Evolutionary conservation across 371 early-diverging fungal genomes (phyloP), one percentile per base, ranked within the genome.

Genomic region (Paraphysoderma sedebokerense): DNA sequence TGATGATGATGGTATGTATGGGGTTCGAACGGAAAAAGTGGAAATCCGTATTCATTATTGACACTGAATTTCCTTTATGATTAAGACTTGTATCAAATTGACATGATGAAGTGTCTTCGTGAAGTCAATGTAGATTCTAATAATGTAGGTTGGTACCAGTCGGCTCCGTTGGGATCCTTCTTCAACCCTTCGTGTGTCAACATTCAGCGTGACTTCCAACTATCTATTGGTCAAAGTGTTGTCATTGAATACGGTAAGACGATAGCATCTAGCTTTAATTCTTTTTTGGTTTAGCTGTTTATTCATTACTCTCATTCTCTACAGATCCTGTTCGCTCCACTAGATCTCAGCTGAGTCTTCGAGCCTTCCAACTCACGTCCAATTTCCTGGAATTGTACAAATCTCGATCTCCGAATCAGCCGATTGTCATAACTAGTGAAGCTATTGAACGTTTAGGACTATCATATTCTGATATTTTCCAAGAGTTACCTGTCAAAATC

Each of bases 141-240:
- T 72, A 79, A 86, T 31, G 92, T 92, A 31, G 97, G 97, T n/a
- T 90, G 95, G 89, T 95, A 93, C 62, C 82, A 85, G 60, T 85
- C 89, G 27, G 77, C 89, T 37, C 74, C 80, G 53, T 63, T 89
- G 60, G 87, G 85, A 50, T 77, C 81, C 55, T 90, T 91, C 64
- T 78, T 92, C 73, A 82, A 85, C 69, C 77, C 80, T 61, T 78
- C 76, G 45, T 69, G 90, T 63, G 76, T 96, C 59, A 91, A 93
- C 46, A 82, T 82, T 29, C 90, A 89, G 64, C 79, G 70, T 60
- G 78, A 78, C 59, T 88, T 87, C 63, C 93, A 93, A 68, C 76
- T 75, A 58, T 77, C 80, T n/a, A 71, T 86, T 56, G 65, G 74
- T 41, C 80, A 90, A 57, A 76, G 84, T 44, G 85, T 91, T 40